Base-by-base conservation (phyloP, 257 asterid species). In the Jacaranda copaia region DNA sequence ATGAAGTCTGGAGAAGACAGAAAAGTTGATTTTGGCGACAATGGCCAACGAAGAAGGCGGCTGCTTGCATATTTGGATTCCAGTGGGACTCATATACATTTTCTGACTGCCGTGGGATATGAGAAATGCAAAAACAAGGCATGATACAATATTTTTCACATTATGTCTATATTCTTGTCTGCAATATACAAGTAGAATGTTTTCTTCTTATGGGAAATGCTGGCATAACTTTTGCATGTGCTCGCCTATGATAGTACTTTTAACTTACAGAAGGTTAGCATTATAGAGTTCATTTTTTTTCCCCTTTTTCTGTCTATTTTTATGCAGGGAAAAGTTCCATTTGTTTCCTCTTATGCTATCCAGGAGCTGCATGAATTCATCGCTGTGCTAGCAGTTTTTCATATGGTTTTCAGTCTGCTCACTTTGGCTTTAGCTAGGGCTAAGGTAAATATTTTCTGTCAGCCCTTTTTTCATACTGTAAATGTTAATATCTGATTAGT, bases 341-440 rank as follows among this genome's bases (percentile, higher is more conserved):
- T 90, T 42, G 80, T 90, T 61, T 90, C 93, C 11, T 1, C 83
- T 0, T 81, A 84, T 9, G 91, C 90, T 36, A 88, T 88, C 60
- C 93, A 88, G 70, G 90, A 90, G 59, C 40, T 88, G 59, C 96
- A 88, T 56, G 84, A 84, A 53, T 90, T 88, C 89, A 88, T 90
- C 75, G 88, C 88, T 65, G 92, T 87, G 58, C 71, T 87, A 6
- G 92, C 92, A 64, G 74, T 90, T 55, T 84, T 75, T 46, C 93
- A 88, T 72, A 88, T 90, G 72, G 75, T 88, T 6, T 76, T 57
- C 79, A 87, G 93, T 56, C 72, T 88, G 1, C 62, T 61, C 68
- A 90, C 92, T 15, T 68, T 80, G 75, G 92, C 85, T 55, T 75
- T 90, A 35, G 90, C 91, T 60, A 82, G 84, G 57, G 76, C 79